phyloP scores from a whole-genome alignment of 192 early-diverging fungal species.

The Gonapodya prolifera region DNA sequence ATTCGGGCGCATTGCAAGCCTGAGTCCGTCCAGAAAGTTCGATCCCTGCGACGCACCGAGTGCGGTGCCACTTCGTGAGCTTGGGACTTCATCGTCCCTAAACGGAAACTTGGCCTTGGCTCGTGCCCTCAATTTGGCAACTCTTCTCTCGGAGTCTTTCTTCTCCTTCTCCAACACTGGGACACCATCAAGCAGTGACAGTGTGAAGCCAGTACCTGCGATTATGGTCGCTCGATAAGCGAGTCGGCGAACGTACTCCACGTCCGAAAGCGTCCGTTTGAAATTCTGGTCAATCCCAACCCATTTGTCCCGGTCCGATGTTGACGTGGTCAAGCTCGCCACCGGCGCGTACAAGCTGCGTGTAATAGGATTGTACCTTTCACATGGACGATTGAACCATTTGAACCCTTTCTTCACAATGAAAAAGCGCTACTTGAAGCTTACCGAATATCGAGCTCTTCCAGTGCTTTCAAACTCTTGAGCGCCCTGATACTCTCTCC shows the following conservation, averaged over 20 bases:
- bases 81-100: neutral
- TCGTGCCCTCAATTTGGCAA: constrained; percentile 1
- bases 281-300: neutral
- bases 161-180: neutral
- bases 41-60: neutral
- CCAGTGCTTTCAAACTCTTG: neutral
- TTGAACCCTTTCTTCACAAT: too few species aligned
- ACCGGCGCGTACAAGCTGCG: neutral
- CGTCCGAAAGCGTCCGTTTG: neutral
- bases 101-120: neutral
- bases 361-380: neutral
- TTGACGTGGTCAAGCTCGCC: neutral
- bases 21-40: neutral
- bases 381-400: too few species aligned
- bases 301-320: neutral
- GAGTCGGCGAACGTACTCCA: neutral
- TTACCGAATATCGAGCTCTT: constrained; percentile 1
- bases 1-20: neutral
- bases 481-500: neutral
- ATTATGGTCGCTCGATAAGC: neutral
- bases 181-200: neutral
- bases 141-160: neutral
- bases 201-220: neutral
- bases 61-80: neutral
- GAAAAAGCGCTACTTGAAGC: too few species aligned